Percentiles rank a stretch among this genome's conserved stretches.
Conservation (phyloP, 2,329 filamentous ascomycete genomes). For the Penicillium sp. region DNA sequence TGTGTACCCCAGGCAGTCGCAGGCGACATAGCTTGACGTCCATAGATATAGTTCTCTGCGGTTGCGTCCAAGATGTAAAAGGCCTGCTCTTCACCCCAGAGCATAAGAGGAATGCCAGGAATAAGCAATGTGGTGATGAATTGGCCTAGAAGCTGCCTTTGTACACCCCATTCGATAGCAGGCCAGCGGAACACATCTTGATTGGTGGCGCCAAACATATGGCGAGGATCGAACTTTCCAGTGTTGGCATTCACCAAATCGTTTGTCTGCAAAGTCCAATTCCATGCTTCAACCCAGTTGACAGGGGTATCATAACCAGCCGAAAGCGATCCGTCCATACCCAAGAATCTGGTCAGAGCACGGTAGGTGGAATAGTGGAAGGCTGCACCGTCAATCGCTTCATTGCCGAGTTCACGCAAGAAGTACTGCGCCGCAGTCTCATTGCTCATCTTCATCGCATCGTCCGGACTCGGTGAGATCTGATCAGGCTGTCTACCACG, state of each 20-base stretch:
- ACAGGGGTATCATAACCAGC: conserved; percentile 55
- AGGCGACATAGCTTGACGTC: conserved; percentile 62
- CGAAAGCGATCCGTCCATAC: conserved; percentile 58
- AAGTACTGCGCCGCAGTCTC: conserved; percentile 47
- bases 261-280: conserved; percentile 57
- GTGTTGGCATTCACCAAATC: conserved; percentile 63
- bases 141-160: conserved; percentile 57
- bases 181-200: conserved; percentile 69
- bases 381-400: conserved; percentile 61
- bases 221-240: conserved; percentile 62
- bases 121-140: conserved; percentile 62
- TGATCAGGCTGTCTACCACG: conserved; percentile 59
- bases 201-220: conserved; percentile 65
- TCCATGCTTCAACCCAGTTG: conserved; percentile 58
- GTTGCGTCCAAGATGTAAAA: conserved; percentile 66
- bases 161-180: conserved; percentile 56
- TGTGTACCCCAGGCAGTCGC: conserved; percentile 64
- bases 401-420: conserved; percentile 53
- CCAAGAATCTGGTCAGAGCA: conserved; percentile 60
- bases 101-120: conserved; percentile 61
- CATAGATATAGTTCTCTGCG: conserved; percentile 65
- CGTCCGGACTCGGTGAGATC: conserved; percentile 43
- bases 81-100: conserved; percentile 67
- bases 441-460: conserved; percentile 53
- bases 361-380: conserved; percentile 66